Base-by-base conservation (phyloP, 2,329 filamentous ascomycete genomes). In the Pyrenophora seminiperda region DNA sequence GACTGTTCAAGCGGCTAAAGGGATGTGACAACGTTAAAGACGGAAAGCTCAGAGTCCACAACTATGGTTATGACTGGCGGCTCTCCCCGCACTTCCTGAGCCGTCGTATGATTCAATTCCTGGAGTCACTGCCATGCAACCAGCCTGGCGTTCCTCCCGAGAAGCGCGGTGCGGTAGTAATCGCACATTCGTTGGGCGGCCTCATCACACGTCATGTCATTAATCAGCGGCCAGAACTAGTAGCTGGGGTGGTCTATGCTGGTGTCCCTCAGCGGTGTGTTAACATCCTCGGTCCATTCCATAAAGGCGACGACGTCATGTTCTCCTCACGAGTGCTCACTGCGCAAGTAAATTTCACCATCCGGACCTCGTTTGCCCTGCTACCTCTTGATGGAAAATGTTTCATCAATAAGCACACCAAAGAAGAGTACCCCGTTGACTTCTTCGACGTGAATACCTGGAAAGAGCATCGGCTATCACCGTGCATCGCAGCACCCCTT, bases 1-100 rank as follows among this genome's bases (percentile, higher is more conserved):
- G 90, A 31, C 77, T 97, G 1, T 86, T 97, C 72, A 92, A 90
- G 67, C 86, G 88, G 47, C 73, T 96, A 15, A 81, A 84, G 41
- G 85, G 87, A 24, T 89, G 84, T 58, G 85, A 90, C 10, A 95
- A 95, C 63, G 85, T 83, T 1, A 81, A 83, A 43, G 80, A 77
- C 3, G 90, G 90, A 6, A 87, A 82, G 55, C 76, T 97, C 5
- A 81, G 91, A 38, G 82, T 96, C 1, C 91, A 91, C 78, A 88
- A 97, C 63, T 97, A 93, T 67, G 91, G 92, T 14, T 97, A 96
- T 64, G 93, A 97, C 73, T 97, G 93, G 93, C 83, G 93, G 13
- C 77, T 97, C 31, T 94, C 90, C 56, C 93, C 93, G 1, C 83
- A 87, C 64, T 77, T 91, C 1, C 80, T 94, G 0, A 91, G 89